Conservation (phyloP, 306 rosid genomes). For the Carpinus fangiana region DNA sequence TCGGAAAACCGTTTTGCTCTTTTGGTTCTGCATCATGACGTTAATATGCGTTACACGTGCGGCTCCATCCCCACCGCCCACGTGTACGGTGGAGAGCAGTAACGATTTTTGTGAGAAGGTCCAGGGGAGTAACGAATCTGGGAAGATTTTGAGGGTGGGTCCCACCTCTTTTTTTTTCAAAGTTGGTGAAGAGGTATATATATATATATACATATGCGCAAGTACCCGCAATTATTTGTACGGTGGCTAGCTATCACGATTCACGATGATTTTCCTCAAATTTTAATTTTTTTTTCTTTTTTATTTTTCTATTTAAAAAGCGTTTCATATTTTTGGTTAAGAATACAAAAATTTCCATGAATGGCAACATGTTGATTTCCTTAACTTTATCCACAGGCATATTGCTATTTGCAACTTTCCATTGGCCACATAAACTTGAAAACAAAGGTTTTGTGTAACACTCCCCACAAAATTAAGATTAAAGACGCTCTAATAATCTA, state of each 20-base stretch:
- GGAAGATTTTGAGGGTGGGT: neutral
- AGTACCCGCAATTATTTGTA: no score
- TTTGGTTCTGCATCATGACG: neutral
- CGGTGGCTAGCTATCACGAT: no score
- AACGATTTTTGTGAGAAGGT: neutral
- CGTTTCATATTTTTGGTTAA: neutral
- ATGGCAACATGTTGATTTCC: slow-evolving; percentile 71
- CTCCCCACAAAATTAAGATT: no score
- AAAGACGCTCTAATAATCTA: no score
- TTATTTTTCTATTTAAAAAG: no score
- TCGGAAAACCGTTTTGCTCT: slow-evolving; percentile 24
- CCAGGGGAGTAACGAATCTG: neutral
- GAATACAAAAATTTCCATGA: slow-evolving; percentile 59
- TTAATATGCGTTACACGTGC: slow-evolving; percentile 25
- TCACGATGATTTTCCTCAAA: no score
- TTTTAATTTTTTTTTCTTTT: no score
- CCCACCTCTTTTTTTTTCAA: no score
- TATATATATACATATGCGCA: no score
- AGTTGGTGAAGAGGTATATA: no score
- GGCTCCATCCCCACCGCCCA: slow-evolving; percentile 11
- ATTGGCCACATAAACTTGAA: slow-evolving; percentile 58
- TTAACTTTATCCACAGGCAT: slow-evolving; percentile 79
- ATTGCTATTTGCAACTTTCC: slow-evolving; percentile 72
- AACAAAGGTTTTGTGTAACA: no score
- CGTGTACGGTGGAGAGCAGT: slow-evolving; percentile 5